Conservation (phyloP, 2,329 filamentous ascomycete genomes). For the Aureobasidium zeae region DNA sequence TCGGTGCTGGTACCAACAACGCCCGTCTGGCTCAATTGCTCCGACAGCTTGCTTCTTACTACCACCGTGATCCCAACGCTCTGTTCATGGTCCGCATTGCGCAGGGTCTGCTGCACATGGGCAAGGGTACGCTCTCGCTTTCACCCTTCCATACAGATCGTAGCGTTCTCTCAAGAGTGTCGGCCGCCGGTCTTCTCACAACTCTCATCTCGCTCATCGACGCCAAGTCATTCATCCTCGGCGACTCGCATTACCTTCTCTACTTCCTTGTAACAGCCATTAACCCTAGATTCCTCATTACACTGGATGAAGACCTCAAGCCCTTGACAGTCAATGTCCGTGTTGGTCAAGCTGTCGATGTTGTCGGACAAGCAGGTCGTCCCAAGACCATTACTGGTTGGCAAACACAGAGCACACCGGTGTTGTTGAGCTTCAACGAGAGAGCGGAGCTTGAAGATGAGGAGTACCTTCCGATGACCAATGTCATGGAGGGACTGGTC, state of each 20-base stretch:
- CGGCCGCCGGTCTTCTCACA: constrained; percentile 78
- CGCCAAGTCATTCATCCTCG: constrained; percentile 72
- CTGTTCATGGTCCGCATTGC: constrained; percentile 99
- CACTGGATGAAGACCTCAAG: constrained; percentile 87
- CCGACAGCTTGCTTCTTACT: constrained; percentile 92
- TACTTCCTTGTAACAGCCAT: constrained; percentile 97
- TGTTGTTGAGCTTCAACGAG: constrained; percentile 88
- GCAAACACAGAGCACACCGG: constrained; percentile 99
- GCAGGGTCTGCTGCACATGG: constrained; percentile 96
- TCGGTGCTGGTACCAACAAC: constrained; percentile 96
- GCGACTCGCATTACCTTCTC: constrained; percentile 78
- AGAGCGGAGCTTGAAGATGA: constrained; percentile 95
- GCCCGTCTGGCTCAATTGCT: constrained; percentile 90
- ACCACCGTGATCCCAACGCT: constrained; percentile 90
- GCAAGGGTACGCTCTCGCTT: constrained; percentile 91
- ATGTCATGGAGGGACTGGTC: constrained; percentile 84
- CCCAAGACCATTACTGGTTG: constrained; percentile 99
- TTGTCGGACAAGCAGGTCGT: constrained; percentile 90
- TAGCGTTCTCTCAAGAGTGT: constrained; percentile 85
- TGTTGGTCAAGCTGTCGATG: constrained; percentile 94
- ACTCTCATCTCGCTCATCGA: constrained; percentile 92
- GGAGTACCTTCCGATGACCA: constrained; percentile 87
- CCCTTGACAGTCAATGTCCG: constrained; percentile 92
- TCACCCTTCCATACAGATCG: constrained; percentile 99
- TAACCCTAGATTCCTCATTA: constrained; percentile 93